These are phyloP conservation scores for Pseudoturritis turrita DNA, from an alignment of 345 rosid species.

Conservation along the genomic window DNA sequence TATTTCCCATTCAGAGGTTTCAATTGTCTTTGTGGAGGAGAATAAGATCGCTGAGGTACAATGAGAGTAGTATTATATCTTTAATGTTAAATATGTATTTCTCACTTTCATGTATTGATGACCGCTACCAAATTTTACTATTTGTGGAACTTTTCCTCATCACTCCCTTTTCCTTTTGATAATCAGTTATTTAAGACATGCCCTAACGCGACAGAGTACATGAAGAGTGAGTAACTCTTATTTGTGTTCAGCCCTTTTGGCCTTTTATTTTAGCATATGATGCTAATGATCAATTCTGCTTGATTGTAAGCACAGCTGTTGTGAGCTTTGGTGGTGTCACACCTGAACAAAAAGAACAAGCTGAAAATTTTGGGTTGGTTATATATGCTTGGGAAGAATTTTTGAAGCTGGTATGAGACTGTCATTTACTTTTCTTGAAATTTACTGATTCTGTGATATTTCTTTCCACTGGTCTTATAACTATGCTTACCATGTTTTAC, in stretches of 20 bases:
- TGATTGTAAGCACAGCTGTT: constrained; percentile 51
- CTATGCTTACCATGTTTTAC: not conserved
- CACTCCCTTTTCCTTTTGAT: not conserved
- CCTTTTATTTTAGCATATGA: not conserved
- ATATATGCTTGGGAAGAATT: constrained; percentile 82
- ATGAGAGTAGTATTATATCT: not conserved
- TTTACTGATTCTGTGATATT: not conserved
- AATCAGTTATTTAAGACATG: constrained; percentile 69
- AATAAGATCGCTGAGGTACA: constrained; percentile 70
- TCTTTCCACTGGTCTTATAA: not conserved
- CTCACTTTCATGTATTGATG: not conserved
- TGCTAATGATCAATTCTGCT: constrained; percentile 12
- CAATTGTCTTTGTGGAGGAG: constrained; percentile 74
- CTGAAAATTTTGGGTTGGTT: constrained; percentile 55
- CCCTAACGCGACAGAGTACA: constrained; percentile 44
- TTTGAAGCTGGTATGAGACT: constrained; percentile 49
- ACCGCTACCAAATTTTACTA: not conserved
- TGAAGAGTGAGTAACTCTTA: constrained; percentile 52
- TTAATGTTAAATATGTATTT: not conserved
- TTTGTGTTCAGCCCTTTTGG: not conserved
- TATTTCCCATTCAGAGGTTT: constrained; percentile 66
- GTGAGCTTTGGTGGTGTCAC: constrained; percentile 88
- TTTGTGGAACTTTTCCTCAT: not conserved
- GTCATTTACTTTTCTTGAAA: not conserved
- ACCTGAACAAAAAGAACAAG: constrained; percentile 55